Base-by-base conservation (phyloP, 1,139 yeast genomes). In the Candida freyschussii region DNA sequence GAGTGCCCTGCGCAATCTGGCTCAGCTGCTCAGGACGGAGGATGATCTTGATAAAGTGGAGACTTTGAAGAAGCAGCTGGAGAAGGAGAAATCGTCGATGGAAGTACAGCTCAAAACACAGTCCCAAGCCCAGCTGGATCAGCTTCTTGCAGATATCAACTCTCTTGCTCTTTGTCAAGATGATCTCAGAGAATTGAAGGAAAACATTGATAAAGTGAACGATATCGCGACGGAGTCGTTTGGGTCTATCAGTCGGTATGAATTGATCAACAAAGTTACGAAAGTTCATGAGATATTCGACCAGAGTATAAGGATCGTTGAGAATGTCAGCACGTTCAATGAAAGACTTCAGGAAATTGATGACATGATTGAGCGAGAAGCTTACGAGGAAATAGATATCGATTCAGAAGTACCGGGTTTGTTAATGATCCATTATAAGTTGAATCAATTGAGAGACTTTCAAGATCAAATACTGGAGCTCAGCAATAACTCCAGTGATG, bases 401-500 rank as follows among this genome's bases (percentile, higher is more conserved):
- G 69, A 70, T 17, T 69, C 75, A 28, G 71, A 78, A 1, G 66
- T 85, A 52, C 73, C 77, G 7, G 69, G 75, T 43, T 56, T 91
- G 23, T 62, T 86, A 32, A 56, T 66, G 21, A 75, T 84, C 13
- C 97, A 91, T 56, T 82, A 68, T 53, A 65, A 72, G 39, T 64
- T 89, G 40, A 79, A 79, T 26, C 74, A 72, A 50, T 72, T 85
- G 11, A 67, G 95, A 32, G 91, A 87, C 54, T 77, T 89, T 44
- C 75, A 71, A 42, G 97, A 91, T 45, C 84, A 78, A 51, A 69
- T 91, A 33, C 64, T 66, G 37, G 63, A 63, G 29, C 70, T 79
- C 48, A 69, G 80, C 4, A 53, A 55, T 14, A 57, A 58, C 12
- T 68, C 84, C 3, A 72, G 82, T 2, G 81, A 76, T 27, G 96